Conservation (phyloP, 805 yeast genomes). For the Metschnikowia rubicola region DNA sequence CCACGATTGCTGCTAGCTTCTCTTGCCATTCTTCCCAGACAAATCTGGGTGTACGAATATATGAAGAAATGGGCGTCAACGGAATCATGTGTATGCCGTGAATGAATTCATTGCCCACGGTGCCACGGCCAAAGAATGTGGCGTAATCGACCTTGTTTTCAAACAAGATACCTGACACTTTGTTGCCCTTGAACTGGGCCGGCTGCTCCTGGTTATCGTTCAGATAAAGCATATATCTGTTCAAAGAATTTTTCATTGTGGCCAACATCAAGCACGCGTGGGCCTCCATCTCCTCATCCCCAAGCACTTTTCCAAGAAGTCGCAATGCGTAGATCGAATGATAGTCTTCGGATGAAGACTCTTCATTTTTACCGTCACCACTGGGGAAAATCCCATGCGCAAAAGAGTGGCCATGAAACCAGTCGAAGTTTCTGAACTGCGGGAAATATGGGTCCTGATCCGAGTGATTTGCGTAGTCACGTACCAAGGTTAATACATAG, state of each 20-base stretch:
- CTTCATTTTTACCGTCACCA: conserved; percentile 77
- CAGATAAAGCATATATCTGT: conserved; percentile 51
- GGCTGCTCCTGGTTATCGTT: conserved; percentile 59
- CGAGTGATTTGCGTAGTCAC: conserved; percentile 65
- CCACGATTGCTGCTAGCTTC: conserved; percentile 43
- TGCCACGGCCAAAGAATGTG: conserved; percentile 70
- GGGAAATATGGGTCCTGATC: conserved; percentile 58
- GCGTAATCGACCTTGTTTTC: conserved; percentile 73
- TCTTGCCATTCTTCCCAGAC: conserved; percentile 63
- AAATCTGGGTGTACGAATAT: conserved; percentile 50
- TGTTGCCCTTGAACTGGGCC: conserved; percentile 50
- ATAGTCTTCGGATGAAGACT: conserved; percentile 71
- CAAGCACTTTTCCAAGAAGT: conserved; percentile 57
- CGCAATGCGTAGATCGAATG: conserved; percentile 68
- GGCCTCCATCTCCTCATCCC: conserved; percentile 48
- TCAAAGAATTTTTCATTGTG: conserved; percentile 51
- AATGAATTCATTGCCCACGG: conserved; percentile 55
- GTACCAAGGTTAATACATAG: conserved; percentile 56
- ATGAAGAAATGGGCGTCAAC: conserved; percentile 63
- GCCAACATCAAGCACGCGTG: conserved; percentile 62
- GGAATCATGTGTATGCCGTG: conserved; percentile 82
- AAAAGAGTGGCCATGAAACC: conserved; percentile 78
- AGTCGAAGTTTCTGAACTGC: conserved; percentile 64
- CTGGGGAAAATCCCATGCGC: conserved; percentile 69
- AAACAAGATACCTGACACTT: conserved; percentile 69